Conservation (phyloP, 1,284 basidiomycete genomes). For the Naganishia liquefaciens region DNA sequence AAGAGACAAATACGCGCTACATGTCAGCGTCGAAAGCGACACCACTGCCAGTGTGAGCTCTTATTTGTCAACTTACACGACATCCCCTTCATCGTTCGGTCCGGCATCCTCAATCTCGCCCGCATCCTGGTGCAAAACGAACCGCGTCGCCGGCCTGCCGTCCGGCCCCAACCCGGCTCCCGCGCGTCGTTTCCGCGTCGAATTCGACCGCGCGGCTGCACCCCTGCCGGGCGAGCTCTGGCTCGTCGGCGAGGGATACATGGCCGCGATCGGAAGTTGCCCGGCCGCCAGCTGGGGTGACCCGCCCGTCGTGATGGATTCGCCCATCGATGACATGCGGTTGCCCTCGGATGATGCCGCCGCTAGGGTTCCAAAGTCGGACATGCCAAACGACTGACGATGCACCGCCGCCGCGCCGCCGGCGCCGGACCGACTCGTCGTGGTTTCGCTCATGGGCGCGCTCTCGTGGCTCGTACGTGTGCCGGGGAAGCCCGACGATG, state of each 20-base stretch:
- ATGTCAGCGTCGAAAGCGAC: no score
- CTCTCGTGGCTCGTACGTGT: constrained; percentile 21
- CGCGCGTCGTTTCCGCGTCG: constrained; percentile 48
- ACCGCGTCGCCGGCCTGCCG: constrained; percentile 28
- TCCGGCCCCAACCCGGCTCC: constrained; percentile 11
- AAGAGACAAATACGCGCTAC: no score
- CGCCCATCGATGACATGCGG: constrained; percentile 3
- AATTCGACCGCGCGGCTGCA: constrained; percentile 43
- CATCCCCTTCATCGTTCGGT: constrained; percentile 28
- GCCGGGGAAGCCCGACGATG: constrained; percentile 3
- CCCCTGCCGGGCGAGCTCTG: constrained; percentile 15
- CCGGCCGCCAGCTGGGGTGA: constrained; percentile 14
- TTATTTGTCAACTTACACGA: constrained; percentile 21
- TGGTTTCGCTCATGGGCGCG: constrained; percentile 7
- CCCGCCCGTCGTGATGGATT: constrained; percentile 5
- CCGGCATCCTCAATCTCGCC: constrained; percentile 28
- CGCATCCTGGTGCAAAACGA: constrained; percentile 35
- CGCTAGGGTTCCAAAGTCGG: constrained; percentile 12
- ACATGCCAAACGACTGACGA: constrained; percentile 14
- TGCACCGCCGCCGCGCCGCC: neutral
- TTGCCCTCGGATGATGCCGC: neutral
- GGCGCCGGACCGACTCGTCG: constrained; percentile 2
- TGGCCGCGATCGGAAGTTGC: constrained; percentile 7
- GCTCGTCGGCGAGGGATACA: constrained; percentile 5
- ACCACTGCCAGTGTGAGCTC: no score